Conservation (phyloP, 108 stramenopile species). For the Nitzschia sp. region DNA sequence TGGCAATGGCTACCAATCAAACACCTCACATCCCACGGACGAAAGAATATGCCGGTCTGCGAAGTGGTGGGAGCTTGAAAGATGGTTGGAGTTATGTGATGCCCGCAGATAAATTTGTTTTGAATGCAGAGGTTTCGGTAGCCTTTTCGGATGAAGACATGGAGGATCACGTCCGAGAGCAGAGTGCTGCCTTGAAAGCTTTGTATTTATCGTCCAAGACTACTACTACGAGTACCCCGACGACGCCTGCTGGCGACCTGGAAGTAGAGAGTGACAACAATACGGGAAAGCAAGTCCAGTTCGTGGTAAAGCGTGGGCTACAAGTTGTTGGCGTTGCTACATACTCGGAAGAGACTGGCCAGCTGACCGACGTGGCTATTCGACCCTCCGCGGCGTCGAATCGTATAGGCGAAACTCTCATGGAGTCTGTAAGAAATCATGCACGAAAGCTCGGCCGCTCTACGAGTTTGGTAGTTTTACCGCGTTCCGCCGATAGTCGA, state of each 20-base stretch:
- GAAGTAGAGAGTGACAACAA: background rate
- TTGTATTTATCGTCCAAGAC: slow-evolving; percentile 39
- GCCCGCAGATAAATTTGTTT: slow-evolving; percentile 26
- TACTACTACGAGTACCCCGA: background rate
- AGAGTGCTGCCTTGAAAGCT: slow-evolving; percentile 49
- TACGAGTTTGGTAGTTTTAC: slow-evolving; percentile 31
- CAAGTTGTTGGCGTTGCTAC: slow-evolving; percentile 73
- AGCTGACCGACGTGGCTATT: slow-evolving; percentile 63
- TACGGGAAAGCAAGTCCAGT: slow-evolving; percentile 14
- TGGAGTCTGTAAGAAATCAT: slow-evolving; percentile 27
- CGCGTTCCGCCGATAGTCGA: slow-evolving; percentile 36
- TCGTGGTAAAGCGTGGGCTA: slow-evolving; percentile 70
- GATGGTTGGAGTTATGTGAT: slow-evolving; percentile 80
- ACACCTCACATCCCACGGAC: slow-evolving; percentile 55
- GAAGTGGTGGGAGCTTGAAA: slow-evolving; percentile 68
- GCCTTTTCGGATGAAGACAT: slow-evolving; percentile 3
- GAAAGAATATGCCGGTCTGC: slow-evolving; percentile 23
- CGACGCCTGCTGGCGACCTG: background rate
- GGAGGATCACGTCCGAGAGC: slow-evolving; percentile 50
- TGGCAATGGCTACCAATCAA: slow-evolving; percentile 65
- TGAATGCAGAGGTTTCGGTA: background rate
- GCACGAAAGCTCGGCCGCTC: slow-evolving; percentile 16
- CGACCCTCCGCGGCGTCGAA: slow-evolving; percentile 49
- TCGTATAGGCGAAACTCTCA: slow-evolving; percentile 19
- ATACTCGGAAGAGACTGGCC: slow-evolving; percentile 53